These are phyloP conservation scores for Chrysosporium queenslandicum DNA, from an alignment of 2,329 filamentous ascomycete species.

Conservation along the genomic window DNA sequence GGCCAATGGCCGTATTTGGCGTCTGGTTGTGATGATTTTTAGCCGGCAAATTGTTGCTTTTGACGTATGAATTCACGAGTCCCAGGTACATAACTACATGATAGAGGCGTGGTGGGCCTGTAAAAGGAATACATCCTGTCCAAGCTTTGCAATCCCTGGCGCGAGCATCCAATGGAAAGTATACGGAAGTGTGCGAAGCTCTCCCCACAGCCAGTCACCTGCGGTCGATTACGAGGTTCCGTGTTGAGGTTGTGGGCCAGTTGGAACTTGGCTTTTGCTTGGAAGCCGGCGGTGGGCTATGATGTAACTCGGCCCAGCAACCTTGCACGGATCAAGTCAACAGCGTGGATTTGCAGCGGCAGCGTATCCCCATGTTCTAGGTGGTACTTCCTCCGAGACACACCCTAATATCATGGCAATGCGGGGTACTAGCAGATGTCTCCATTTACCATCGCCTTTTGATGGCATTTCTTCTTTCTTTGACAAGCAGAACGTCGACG, in stretches of 20 bases:
- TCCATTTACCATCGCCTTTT: background rate
- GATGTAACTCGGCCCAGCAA: background rate
- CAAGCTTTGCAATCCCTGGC: background rate
- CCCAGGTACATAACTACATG: background rate
- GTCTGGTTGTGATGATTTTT: background rate
- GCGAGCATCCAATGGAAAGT: background rate
- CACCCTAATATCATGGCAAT: background rate
- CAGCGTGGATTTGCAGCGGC: background rate
- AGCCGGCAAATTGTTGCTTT: background rate
- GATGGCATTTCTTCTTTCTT: background rate
- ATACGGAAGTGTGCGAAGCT: background rate
- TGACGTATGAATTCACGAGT: background rate
- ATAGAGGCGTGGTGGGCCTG: background rate
- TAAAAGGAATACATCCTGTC: background rate
- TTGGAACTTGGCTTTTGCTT: background rate
- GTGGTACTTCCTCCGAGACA: background rate
- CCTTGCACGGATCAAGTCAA: background rate
- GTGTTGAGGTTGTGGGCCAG: background rate
- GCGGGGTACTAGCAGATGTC: background rate
- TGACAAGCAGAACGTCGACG: background rate
- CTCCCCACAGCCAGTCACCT: background rate
- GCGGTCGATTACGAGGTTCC: background rate
- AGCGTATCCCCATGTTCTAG: background rate
- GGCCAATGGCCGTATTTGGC: background rate
- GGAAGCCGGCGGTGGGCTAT: background rate